A percentile compares a stretch with the other conserved stretches of the same genome.
Evolutionary conservation across 768 basidiomycete genomes (phyloP).

Genomic region (Tylopilus rubrobrunneus): DNA sequence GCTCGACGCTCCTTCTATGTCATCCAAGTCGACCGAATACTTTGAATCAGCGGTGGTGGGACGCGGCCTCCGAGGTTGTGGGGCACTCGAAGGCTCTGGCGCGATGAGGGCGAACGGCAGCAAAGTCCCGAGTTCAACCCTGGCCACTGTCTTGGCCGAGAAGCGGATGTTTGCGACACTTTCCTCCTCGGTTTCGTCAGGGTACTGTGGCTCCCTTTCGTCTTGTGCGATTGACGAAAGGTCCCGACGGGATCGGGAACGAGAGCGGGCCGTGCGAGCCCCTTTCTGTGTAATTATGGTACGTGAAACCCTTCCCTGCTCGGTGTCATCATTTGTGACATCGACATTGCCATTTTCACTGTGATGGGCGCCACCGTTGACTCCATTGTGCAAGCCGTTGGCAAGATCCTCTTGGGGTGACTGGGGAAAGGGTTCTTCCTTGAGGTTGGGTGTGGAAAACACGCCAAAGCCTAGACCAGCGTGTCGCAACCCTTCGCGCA

Average conservation of each 20-base stretch:
- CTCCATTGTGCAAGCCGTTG: constrained; percentile 24
- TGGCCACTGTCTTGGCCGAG: constrained; percentile 65
- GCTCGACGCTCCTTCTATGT: constrained; percentile 14
- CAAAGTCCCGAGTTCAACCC: constrained; percentile 50
- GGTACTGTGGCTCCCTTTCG: constrained; percentile 50
- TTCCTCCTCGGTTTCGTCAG: constrained; percentile 58
- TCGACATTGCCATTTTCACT: constrained; percentile 22
- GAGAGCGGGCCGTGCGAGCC: constrained; percentile 51
- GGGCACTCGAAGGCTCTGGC: constrained; percentile 53
- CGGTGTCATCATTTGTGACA: constrained; percentile 41
- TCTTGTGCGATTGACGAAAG: constrained; percentile 57
- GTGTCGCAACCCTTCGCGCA: constrained; percentile 61
- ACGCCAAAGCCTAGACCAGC: constrained; percentile 76
- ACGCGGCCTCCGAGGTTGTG: constrained; percentile 24
- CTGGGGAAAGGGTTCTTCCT: constrained; percentile 9
- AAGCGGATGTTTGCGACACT: constrained; percentile 76
- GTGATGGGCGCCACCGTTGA: constrained; percentile 29
- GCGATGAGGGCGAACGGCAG: constrained; percentile 81
- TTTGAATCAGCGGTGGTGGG: constrained; percentile 20
- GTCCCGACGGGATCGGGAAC: constrained; percentile 72
- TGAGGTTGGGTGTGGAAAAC: constrained; percentile 47
- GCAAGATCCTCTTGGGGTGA: constrained; percentile 14
- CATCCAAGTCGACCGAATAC: constrained; percentile 15
- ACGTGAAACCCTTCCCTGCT: constrained; percentile 57
- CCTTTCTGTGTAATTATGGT: constrained; percentile 65